Conservation (phyloP, 2,329 filamentous ascomycete genomes). For the Monosporascus cannonballus region DNA sequence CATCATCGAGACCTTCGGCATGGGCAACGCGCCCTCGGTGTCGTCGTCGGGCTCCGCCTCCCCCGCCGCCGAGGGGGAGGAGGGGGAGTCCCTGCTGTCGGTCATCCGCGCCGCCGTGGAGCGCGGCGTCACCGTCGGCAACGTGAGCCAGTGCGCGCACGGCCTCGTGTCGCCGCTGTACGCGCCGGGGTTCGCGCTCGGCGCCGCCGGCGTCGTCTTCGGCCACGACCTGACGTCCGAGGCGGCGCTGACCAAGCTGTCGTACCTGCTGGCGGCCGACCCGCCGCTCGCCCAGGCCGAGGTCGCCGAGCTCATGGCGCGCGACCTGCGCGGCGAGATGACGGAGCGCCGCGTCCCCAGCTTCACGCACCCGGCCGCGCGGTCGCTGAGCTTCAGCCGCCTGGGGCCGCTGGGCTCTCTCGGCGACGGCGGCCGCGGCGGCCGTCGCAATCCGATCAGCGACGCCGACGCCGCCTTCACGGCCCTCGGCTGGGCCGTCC, state of each 20-base stretch:
- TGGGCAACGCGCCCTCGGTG: constrained; percentile 82
- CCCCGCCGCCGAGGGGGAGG: too few species aligned
- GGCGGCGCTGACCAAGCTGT: constrained; percentile 84
- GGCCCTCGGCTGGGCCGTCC: constrained; percentile 73
- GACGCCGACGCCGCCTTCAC: constrained; percentile 60
- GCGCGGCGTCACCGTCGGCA: constrained; percentile 79
- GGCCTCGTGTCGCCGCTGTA: constrained; percentile 75
- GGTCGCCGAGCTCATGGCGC: constrained; percentile 65
- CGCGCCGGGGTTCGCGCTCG: constrained; percentile 70
- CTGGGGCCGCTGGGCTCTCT: constrained; percentile 37
- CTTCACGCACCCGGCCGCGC: constrained; percentile 65
- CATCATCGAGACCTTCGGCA: constrained; percentile 87
- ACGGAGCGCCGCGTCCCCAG: constrained; percentile 67
- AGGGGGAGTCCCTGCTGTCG: constrained; percentile 54
- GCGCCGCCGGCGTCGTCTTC: constrained; percentile 79
- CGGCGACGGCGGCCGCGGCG: constrained; percentile 44
- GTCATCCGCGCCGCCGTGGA: constrained; percentile 72
- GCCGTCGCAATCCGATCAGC: constrained; percentile 51
- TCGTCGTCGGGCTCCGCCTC: constrained; percentile 53
- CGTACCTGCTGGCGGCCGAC: constrained; percentile 66
- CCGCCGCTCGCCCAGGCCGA: constrained; percentile 58
- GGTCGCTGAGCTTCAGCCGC: constrained; percentile 13
- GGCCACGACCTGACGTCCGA: constrained; percentile 86
- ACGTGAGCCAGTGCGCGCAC: constrained; percentile 81
- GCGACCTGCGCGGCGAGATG: constrained; percentile 76